Conservation (phyloP, 305 asterid genomes). For the Fraxinus albicans region DNA sequence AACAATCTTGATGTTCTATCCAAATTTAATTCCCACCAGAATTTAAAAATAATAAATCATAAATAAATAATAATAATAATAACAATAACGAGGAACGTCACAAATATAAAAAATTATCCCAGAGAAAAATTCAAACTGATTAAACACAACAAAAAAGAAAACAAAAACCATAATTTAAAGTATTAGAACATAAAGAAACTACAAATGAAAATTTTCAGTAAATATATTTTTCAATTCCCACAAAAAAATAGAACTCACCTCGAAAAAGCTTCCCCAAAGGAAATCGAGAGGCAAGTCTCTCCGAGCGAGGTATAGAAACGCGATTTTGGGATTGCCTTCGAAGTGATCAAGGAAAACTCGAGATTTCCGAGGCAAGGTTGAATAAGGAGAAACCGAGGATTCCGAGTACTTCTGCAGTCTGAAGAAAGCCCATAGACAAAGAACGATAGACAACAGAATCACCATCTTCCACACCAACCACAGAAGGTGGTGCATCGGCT, state of each 20-base stretch:
- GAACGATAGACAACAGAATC: conserved; percentile 44
- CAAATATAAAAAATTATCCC: neutral
- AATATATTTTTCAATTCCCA: neutral
- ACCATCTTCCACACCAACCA: conserved; percentile 73
- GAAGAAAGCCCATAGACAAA: conserved; percentile 59
- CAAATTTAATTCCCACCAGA: neutral
- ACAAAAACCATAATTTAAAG: neutral
- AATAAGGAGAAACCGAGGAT: conserved; percentile 24
- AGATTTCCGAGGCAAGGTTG: conserved; percentile 38
- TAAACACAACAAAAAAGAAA: neutral
- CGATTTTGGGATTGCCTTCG: conserved; percentile 68
- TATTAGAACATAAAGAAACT: neutral
- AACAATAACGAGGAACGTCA: neutral
- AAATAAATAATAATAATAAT: neutral
- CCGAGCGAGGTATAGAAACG: conserved; percentile 72
- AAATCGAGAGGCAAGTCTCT: conserved; percentile 84
- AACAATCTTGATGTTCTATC: neutral
- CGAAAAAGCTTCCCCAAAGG: conserved; percentile 82
- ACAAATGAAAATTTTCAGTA: neutral
- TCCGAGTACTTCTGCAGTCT: conserved; percentile 67
- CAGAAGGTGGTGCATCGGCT: conserved; percentile 50
- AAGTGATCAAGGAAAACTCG: conserved; percentile 37
- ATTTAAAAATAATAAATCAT: neutral
- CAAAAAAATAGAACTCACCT: conserved; percentile 43
- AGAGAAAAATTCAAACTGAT: neutral